Evolutionary conservation across 2,329 filamentous ascomycete species (phyloP), one percentile per base, ranked within the genome.

Genomic region (Cladosporium sp.): DNA sequence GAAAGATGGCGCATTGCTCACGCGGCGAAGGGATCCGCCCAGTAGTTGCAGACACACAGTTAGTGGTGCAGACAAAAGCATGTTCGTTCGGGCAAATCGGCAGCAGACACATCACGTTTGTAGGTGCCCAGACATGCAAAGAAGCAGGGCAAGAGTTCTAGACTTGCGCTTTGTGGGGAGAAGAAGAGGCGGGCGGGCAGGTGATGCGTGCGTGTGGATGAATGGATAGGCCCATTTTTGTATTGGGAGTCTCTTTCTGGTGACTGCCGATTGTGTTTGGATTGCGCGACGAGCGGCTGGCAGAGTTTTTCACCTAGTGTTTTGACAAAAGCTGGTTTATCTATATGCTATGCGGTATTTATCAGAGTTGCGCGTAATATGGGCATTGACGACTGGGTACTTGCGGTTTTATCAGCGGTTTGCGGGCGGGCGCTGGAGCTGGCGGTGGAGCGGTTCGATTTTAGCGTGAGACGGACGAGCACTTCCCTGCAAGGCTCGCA

Each of bases 111-210:
- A 46, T 46, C 39, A 46, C 39, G 39, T 46, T 46, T 46, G n/a
- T 46, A n/a, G 39, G 16, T 32, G 51, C 30, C 25, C 51, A 54
- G 25, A 54, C n/a, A 39, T 30, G 53, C 26, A 56, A 23, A 56
- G 53, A 57, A 57, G 54, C 54, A 57, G 54, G 54, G 54, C 54
- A 57, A 25, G 23, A 32, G 32, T 57, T 57, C 54, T 57, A 57
- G 54, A 57, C 54, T 57, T 34, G 18, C 11, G 13, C 54, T 25
- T 32, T 62, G 59, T 62, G 59, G 59, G 46, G 58, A 25, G 56
- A n/a, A n/a, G 18, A 51, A 25, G 39, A 60, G 58, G 32, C 58
- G 59, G 28, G 59, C 28, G 28, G 59, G 59, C 46, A 62, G 46
- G 57, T 48, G 39, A 59, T 56, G 53, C 28, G 28, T n/a, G n/a